Evolutionary conservation across 805 yeast genomes (phyloP), one percentile per base, ranked within the genome.

Genomic region (Wickerhamiella dianesei): DNA sequence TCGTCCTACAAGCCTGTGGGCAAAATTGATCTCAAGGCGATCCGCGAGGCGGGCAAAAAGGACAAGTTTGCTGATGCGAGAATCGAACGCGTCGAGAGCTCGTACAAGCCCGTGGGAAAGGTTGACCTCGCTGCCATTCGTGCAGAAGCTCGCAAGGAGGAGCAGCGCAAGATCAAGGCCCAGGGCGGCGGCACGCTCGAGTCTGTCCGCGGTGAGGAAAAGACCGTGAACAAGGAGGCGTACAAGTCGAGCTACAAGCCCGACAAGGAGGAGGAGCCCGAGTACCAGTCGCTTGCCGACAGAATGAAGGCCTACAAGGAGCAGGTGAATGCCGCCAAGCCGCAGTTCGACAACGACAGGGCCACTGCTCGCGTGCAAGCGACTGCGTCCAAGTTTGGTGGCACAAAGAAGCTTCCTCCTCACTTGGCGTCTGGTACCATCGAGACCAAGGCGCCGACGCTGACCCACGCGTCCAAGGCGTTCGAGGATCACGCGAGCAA

Each of bases 61-160:
- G 50, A 53, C 37, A 56, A 54, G 48, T 59, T 56, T 48, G 59
- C 63, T 43, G 63, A 62, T 45, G 59, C 57, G 37, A 50, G 61
- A 35, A 56, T 60, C 37, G 63, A 58, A 46, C 65, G 67, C 41
- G 56, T 63, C 36, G 67, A 65, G 53, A 66, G 79, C 5, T 60
- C 78, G 17, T 77, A 75, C 65, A 72, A 75, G 58, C 83, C 83
- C 44, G 68, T 77, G 44, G 83, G 83, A 21, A 76, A 75, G 56
- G 76, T 77, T 42, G 77, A 78, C 56, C 57, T 68, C 48, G 69
- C 69, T 41, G 70, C 69, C 12, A 60, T 68, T 41, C 61, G 71
- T 13, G 70, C 69, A 16, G 57, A 60, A 40, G 68, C 66, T 18
- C 52, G 50, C 36, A 54, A 43, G 51, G 59, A 47, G 46, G 41